Evolutionary conservation across 2,329 filamentous ascomycete species (phyloP), one percentile per base, ranked within the genome.

Genomic region (Nemania sp.): DNA sequence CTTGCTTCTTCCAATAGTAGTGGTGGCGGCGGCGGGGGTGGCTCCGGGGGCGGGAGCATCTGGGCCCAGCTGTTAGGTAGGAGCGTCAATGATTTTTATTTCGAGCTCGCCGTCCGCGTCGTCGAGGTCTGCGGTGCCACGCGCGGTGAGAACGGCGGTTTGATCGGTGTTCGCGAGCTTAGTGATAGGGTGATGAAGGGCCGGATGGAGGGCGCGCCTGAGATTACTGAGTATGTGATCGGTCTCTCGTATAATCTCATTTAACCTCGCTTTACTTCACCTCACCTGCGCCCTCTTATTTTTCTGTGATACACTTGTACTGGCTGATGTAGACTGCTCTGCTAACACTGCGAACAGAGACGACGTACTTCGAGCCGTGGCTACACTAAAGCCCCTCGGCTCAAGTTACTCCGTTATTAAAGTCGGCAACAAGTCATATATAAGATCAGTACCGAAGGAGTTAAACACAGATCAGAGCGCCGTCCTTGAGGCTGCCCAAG

Each of bases 71-170:
- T 98, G 70, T 86, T 98, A 22, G 96, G 96, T 32, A 89, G 92
- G 67, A 94, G 90, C 75, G 94, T 99, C 73, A 97, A 98, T 78
- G 96, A 99, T 80, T 99, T 99, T 78, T 99, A 98, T 82, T 98
- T 98, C 80, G 95, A 97, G 83, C 89, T 99, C 53, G 96, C 94
- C 1, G 95, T 98, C n/a, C 88, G 93, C 57, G 92, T 98, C 0
- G 96, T 99, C 5, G 95, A 98, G 80, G 89, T 98, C 7, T 99
- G 96, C 78, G 87, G 93, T 5, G 89, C 91, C 60, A 98, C 94
- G 52, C 86, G 96, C 60, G 89, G 88, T 3, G 95, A 98, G 81
- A 99, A 99, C 78, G 96, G 96, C 6, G 96, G 96, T 0, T 84
- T 99, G 75, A 93, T 99, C 61, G 92, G 92, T 11, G 87, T 98